phyloP scores from a whole-genome alignment of 768 basidiomycete species.

The Tulasnella sp. region DNA sequence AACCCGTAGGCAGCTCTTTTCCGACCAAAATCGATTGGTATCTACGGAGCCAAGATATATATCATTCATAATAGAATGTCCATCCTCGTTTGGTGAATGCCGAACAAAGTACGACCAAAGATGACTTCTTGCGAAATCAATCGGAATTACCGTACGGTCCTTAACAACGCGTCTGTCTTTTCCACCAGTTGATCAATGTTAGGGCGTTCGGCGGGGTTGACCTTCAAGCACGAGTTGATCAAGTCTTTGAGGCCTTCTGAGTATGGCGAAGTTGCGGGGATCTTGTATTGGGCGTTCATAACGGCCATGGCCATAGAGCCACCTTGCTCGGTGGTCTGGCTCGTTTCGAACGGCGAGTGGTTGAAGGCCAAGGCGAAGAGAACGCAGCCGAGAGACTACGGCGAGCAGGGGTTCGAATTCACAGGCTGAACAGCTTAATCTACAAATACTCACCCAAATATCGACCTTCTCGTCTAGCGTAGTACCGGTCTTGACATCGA shows the following conservation, averaged over 20 bases:
- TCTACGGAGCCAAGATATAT: neutral
- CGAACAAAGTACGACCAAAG: neutral
- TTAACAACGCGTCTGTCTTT: conserved; percentile 65
- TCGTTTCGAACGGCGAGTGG: conserved; percentile 95
- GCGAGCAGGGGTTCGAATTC: neutral
- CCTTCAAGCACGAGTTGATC: conserved; percentile 82
- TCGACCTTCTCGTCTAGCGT: conserved; percentile 93
- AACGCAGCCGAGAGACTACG: conserved; percentile 91
- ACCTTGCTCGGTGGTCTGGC: conserved; percentile 89
- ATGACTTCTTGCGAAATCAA: neutral
- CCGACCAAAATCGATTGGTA: neutral
- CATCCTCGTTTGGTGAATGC: neutral
- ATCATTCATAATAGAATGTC: neutral
- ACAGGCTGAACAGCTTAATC: neutral
- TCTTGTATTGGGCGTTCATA: conserved; percentile 88
- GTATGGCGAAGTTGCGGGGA: conserved; percentile 78
- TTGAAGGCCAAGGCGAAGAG: conserved; percentile 93
- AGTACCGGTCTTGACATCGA: conserved; percentile 92
- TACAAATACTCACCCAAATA: conserved; percentile 73
- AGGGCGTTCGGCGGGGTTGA: conserved; percentile 80
- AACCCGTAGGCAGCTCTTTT: neutral
- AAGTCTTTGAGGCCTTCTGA: conserved; percentile 80
- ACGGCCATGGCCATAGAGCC: conserved; percentile 99
- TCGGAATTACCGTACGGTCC: conserved; percentile 48
- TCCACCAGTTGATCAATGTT: conserved; percentile 58